phyloP scores from a whole-genome alignment of 2,329 filamentous ascomycete genomes.

The Calonectria leucothoes region DNA sequence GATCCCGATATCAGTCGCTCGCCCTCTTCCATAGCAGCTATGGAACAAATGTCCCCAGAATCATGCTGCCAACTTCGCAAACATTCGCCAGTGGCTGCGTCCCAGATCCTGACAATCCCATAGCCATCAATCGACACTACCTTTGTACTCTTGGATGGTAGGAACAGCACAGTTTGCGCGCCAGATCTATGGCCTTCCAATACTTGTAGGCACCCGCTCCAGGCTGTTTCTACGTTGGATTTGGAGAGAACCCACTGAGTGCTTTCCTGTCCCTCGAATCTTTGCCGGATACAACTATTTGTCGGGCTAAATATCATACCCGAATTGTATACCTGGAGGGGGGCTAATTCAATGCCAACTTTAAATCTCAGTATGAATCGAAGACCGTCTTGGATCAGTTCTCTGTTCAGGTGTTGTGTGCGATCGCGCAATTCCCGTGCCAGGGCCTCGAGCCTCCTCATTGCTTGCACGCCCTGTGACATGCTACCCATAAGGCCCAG shows the following conservation, averaged over 20 bases:
- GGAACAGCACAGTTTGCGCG: neutral
- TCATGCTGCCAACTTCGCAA: neutral
- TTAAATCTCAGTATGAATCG: neutral
- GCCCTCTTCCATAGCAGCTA: neutral
- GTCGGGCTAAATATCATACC: conserved; percentile 14
- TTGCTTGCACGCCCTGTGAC: neutral
- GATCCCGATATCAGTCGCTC: neutral
- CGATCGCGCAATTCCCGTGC: neutral
- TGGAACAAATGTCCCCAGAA: too few relatives aligned
- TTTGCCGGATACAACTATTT: neutral
- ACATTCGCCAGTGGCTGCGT: neutral
- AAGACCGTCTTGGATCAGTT: neutral
- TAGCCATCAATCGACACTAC: neutral
- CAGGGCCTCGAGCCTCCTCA: neutral
- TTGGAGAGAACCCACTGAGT: neutral
- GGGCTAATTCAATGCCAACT: conserved; percentile 4
- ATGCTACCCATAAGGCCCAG: neutral
- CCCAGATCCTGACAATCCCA: neutral
- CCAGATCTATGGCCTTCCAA: neutral
- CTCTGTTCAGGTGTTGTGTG: neutral
- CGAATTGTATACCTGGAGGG: conserved; percentile 16
- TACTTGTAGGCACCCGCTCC: neutral
- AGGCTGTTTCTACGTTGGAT: neutral
- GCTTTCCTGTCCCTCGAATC: neutral
- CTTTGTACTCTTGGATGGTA: neutral